Evolutionary conservation across 1,284 basidiomycete genomes (phyloP), one percentile per base, ranked within the genome.

Genomic region (Melampsora allii-populina): DNA sequence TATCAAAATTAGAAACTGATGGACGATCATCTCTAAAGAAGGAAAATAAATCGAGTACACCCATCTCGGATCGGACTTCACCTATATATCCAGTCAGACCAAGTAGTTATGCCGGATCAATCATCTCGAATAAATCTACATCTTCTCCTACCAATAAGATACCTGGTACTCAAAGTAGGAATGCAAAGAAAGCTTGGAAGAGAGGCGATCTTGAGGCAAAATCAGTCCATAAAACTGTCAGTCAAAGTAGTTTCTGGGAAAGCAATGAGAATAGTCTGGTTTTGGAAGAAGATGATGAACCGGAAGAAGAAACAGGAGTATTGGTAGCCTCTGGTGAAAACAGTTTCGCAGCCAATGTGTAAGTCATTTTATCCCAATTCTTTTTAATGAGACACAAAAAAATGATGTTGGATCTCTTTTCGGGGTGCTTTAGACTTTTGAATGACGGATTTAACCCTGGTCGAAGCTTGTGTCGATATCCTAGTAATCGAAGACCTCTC

Each of bases 301-400:
- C n/a, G 3, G 50, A 56, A 56, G 50, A 56, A 56, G 50, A 56
- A 56, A 56, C 50, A 56, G 50, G 50, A 21, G 50, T 56, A 56
- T 10, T 56, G 2, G 50, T 56, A 56, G 50, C 50, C 4, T 56
- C 50, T 21, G 50, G 50, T 21, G 50, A 56, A 56, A 56, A 56
- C 17, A 56, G 7, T 21, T 56, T 56, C 24, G 50, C n/a, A 24
- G 50, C 21, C 21, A 56, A 56, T 56, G 50, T 27, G 50, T 56
- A 56, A 21, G 50, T 56, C n/a, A 24, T 56, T 56, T 21, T 2
- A 12, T 24, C 17, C 50, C 10, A 21, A 21, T 21, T 56, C 19
- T n/a, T 24, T 50, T 24, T 9, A 21, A 56, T n/a, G 9, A 56
- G 27, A 56, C 19, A 53, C 50, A 5, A 56, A 48, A 21, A 1